Evolutionary conservation across 2,329 filamentous ascomycete species (phyloP).

Genomic region (Exophiala lecanii-corni): DNA sequence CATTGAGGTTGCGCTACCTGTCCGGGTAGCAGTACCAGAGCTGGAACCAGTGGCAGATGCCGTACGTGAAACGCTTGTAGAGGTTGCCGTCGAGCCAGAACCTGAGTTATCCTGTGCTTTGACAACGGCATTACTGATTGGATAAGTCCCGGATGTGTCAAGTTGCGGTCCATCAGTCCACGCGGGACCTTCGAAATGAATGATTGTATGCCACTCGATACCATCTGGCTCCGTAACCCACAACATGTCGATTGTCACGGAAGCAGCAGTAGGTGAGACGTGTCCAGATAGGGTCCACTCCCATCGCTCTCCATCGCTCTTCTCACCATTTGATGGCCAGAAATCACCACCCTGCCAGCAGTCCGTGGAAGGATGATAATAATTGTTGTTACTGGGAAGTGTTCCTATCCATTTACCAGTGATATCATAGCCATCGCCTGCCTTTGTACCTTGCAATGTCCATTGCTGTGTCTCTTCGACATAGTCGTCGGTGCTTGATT

Average conservation of each 20-base stretch:
- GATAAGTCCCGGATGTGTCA: background rate
- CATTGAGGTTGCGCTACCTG: background rate
- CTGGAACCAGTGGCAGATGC: background rate
- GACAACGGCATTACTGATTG: background rate
- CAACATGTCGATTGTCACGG: background rate
- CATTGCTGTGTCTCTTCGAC: background rate
- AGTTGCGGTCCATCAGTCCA: background rate
- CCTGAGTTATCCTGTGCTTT: background rate
- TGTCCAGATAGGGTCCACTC: background rate
- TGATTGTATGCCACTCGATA: conserved; percentile 1
- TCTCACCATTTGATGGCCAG: background rate
- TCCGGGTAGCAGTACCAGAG: background rate
- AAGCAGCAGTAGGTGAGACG: background rate
- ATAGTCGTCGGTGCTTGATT: background rate
- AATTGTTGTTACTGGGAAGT: background rate
- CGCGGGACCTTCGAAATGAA: background rate
- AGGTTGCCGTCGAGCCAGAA: background rate
- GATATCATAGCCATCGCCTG: background rate
- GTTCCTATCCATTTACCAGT: background rate
- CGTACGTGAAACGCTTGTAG: background rate
- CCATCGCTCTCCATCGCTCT: background rate
- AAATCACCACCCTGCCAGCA: background rate
- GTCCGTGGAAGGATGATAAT: background rate
- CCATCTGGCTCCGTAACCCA: background rate
- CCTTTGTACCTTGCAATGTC: background rate